Evolutionary conservation across 768 basidiomycete species (phyloP).

Genomic region (Lenzites betulinus): DNA sequence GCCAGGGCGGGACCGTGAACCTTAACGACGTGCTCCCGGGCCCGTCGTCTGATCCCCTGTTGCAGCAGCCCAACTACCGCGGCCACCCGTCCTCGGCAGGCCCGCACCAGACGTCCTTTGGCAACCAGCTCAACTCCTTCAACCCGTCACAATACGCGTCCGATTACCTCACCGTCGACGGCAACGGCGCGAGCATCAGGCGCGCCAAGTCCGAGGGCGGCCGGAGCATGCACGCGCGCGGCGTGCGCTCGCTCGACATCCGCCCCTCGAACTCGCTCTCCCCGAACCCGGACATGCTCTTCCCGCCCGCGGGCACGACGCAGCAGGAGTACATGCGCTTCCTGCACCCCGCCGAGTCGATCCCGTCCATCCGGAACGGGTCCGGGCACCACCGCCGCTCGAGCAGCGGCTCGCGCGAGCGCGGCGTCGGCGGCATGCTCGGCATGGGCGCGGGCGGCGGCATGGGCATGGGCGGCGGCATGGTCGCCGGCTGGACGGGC

Average conservation of each 20-base stretch:
- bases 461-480: slow-evolving; percentile 16
- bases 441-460: slow-evolving; percentile 14
- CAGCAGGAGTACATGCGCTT: slow-evolving; percentile 47
- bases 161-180: slow-evolving; percentile 39
- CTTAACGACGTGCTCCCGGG: slow-evolving; percentile 44
- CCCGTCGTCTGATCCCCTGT: slow-evolving; percentile 22
- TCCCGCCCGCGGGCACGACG: slow-evolving; percentile 34
- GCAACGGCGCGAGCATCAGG: slow-evolving; percentile 41
- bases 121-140: slow-evolving; percentile 15
- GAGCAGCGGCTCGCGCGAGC: slow-evolving; percentile 42
- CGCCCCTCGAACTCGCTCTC: slow-evolving; percentile 36
- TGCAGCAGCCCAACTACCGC: slow-evolving; percentile 6
- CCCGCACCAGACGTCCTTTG: slow-evolving; percentile 29
- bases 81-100: slow-evolving; percentile 30
- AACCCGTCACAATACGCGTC: slow-evolving; percentile 15
- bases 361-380: slow-evolving; percentile 39
- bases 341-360: slow-evolving; percentile 43
- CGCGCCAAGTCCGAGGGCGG: slow-evolving; percentile 53
- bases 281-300: slow-evolving; percentile 19
- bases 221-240: slow-evolving; percentile 44
- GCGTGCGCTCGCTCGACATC: slow-evolving; percentile 66
- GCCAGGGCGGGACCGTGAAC: slow-evolving; percentile 39
- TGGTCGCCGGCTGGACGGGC: slow-evolving; percentile 24
- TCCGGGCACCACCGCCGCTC: slow-evolving; percentile 42
- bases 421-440: slow-evolving; percentile 22